These are phyloP conservation scores for Vanderwaltozyma tropicalis DNA, from an alignment of 805 yeast species.

Conservation along the genomic window DNA sequence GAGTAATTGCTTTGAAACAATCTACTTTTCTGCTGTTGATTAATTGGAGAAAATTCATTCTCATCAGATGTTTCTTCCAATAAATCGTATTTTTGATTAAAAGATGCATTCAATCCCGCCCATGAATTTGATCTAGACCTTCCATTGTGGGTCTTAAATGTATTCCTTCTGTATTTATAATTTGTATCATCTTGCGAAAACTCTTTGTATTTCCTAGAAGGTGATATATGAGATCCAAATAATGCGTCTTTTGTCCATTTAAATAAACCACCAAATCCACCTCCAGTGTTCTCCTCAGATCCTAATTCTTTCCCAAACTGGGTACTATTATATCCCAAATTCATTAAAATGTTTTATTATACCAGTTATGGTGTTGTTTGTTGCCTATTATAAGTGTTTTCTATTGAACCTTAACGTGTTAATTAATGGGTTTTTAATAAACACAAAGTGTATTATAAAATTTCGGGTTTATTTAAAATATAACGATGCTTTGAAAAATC, in stretches of 20 bases:
- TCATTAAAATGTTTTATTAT: no score
- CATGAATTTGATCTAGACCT: conserved; percentile 19
- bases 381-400: no score
- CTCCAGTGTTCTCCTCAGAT: neutral
- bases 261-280: neutral
- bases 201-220: conserved; percentile 21
- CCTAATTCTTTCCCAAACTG: neutral
- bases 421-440: no score
- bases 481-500: no score
- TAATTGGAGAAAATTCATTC: neutral
- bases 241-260: conserved; percentile 27
- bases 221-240: conserved; percentile 21
- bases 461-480: no score
- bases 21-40: neutral
- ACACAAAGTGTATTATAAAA: no score
- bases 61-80: conserved; percentile 6
- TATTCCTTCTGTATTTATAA: conserved; percentile 4
- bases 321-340: neutral
- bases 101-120: conserved; percentile 15
- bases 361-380: no score
- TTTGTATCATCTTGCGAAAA: conserved; percentile 22
- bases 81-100: conserved; percentile 20
- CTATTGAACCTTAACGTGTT: no score
- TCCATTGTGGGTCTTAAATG: neutral
- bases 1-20: neutral